Percentiles rank a stretch among this genome's conserved stretches.
phyloP scores from a whole-genome alignment of 768 basidiomycete genomes.

The Leccinum longicurvipes region DNA sequence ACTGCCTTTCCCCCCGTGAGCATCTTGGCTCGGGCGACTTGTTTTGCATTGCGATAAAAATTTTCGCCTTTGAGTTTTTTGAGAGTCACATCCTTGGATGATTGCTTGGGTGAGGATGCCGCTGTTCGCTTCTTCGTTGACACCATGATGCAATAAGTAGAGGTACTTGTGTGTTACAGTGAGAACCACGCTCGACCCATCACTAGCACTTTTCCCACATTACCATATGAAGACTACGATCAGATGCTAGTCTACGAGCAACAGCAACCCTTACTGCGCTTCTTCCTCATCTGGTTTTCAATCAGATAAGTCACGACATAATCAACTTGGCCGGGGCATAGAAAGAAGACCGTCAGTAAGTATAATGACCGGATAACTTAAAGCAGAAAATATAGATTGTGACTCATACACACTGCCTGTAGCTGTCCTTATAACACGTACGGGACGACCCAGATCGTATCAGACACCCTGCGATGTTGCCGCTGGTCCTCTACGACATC shows the following conservation, averaged over 20 bases:
- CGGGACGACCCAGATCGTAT: background rate
- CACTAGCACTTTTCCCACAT: slow-evolving; percentile 18
- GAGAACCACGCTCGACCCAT: background rate
- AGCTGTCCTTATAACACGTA: slow-evolving; percentile 1
- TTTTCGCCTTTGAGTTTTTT: slow-evolving; percentile 90
- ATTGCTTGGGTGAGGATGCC: slow-evolving; percentile 31
- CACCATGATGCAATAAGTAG: slow-evolving; percentile 25
- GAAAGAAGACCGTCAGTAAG: background rate
- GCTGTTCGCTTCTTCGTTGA: slow-evolving; percentile 30
- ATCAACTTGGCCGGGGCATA: background rate
- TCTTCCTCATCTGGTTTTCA: background rate
- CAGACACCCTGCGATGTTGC: slow-evolving; percentile 15
- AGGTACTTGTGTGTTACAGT: background rate
- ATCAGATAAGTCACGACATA: background rate
- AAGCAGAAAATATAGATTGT: background rate
- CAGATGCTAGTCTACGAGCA: too few species aligned
- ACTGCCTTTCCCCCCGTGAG: slow-evolving; percentile 89
- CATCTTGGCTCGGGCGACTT: slow-evolving; percentile 83
- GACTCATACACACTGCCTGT: background rate
- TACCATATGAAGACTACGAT: too few species aligned
- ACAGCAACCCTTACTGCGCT: too few species aligned
- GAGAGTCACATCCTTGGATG: slow-evolving; percentile 52
- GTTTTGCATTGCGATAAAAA: slow-evolving; percentile 96
- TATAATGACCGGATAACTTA: background rate
- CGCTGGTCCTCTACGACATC: slow-evolving; percentile 37